Conservation (phyloP, 2,329 filamentous ascomycete species). For the Fusarium sp. region DNA sequence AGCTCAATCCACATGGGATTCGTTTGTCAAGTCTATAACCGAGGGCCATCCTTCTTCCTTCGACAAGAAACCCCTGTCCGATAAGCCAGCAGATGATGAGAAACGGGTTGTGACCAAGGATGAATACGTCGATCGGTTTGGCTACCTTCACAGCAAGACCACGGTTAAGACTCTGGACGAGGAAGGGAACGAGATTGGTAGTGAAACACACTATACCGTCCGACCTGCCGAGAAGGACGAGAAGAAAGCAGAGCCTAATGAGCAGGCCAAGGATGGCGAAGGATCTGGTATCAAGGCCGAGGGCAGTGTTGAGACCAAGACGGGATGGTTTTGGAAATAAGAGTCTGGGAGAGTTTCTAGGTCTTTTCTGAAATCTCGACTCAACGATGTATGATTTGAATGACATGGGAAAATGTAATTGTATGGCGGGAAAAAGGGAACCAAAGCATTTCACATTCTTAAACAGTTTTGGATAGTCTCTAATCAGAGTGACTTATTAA, state of each 20-base stretch:
- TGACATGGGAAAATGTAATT: constrained; percentile 4
- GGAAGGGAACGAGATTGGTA: constrained; percentile 56
- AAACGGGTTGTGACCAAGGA: constrained; percentile 53
- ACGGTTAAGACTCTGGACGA: constrained; percentile 55
- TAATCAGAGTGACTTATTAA: neutral
- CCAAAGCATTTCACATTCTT: neutral
- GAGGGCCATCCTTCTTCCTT: constrained; percentile 27
- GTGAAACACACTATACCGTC: constrained; percentile 51
- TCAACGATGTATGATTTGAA: constrained; percentile 30
- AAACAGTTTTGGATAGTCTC: neutral
- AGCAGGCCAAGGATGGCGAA: constrained; percentile 26
- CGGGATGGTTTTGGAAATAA: constrained; percentile 58
- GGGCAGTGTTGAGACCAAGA: constrained; percentile 42
- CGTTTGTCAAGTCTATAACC: constrained; percentile 52
- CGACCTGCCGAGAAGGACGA: constrained; percentile 45
- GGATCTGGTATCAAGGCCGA: constrained; percentile 19
- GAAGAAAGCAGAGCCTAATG: constrained; percentile 4
- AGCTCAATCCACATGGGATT: constrained; percentile 55
- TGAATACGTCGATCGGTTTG: constrained; percentile 58
- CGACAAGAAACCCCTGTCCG: constrained; percentile 17
- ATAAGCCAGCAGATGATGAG: constrained; percentile 28
- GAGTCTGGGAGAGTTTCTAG: too few relatives aligned
- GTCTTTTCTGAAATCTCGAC: constrained; percentile 8
- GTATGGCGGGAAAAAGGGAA: neutral
- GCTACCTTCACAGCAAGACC: constrained; percentile 57